These are phyloP conservation scores for Pseudonitzschia pungens DNA, from an alignment of 108 stramenopile genomes.

Conservation along the genomic window DNA sequence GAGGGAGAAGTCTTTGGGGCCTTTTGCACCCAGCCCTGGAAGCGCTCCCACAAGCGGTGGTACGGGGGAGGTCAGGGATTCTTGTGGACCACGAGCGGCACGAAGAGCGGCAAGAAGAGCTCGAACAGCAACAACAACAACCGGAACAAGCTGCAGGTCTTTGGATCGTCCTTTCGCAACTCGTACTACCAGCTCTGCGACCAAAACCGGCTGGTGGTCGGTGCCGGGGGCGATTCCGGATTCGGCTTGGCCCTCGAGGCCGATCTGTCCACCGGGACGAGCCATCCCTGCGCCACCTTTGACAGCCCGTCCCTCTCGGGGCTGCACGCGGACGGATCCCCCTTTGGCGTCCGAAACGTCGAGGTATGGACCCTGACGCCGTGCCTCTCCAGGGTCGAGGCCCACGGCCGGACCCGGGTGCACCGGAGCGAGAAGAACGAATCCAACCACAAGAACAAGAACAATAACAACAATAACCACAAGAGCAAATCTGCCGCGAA, in stretches of 20 bases:
- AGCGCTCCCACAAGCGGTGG: slow-evolving; percentile 55
- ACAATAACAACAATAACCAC: no score
- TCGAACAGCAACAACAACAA: slow-evolving; percentile 51
- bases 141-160: slow-evolving; percentile 66
- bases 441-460: no score
- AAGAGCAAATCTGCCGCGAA: no score
- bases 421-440: no score
- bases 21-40: slow-evolving; percentile 63
- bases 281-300: slow-evolving; percentile 64
- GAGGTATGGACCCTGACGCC: slow-evolving; percentile 71
- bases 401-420: no score
- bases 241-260: slow-evolving; percentile 66
- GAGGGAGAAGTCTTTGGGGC: slow-evolving; percentile 82
- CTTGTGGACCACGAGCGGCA: slow-evolving; percentile 31
- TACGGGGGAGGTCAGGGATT: slow-evolving; percentile 66
- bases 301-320: slow-evolving; percentile 53
- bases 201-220: slow-evolving; percentile 57
- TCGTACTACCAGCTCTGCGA: slow-evolving; percentile 66
- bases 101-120: slow-evolving; percentile 27
- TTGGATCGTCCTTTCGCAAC: slow-evolving; percentile 61
- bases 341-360: slow-evolving; percentile 69
- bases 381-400: slow-evolving; percentile 30
- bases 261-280: slow-evolving; percentile 58
- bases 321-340: slow-evolving; percentile 43
- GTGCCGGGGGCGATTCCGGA: slow-evolving; percentile 63